Base-by-base conservation (phyloP, 1,139 yeast genomes). In the Suhomyces chickasaworum region DNA sequence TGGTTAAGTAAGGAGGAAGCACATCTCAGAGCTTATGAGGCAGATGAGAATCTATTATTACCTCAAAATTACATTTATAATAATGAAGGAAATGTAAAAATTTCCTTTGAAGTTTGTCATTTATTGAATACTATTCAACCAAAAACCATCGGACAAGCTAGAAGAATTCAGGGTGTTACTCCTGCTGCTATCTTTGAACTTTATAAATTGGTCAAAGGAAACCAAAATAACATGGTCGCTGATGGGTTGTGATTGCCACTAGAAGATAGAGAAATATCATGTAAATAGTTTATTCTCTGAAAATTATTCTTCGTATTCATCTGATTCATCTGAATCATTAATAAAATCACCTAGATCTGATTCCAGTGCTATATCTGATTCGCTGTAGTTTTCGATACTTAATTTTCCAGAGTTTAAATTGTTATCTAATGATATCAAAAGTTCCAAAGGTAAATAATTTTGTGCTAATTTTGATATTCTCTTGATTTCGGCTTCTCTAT, bases 141-240 rank as follows among this genome's bases (percentile, higher is more conserved):
- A 0, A 81, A 80, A 46, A 93, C 97, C 0, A 81, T 93, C 41
- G 98, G 98, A 0, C 98, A 93, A 62, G 98, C 98, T 0, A 77
- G 96, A 59, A 76, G 98, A 55, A 86, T 91, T 15, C 96, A 93
- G 59, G 98, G 99, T 0, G 84, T 93, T 1, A 93, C 98, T 0
- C 97, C 98, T 0, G 89, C 90, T 1, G 86, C 91, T 0, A 70
- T 85, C 3, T 85, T 85, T 56, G 90, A 85, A 55, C 71, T 86
- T 35, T 85, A 81, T 53, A 73, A 71, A 49, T 59, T 75, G 45
- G 77, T 73, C 3, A 66, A 61, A 46, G 64, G 66, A 7, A 60
- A 56, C 20, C 75, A 68, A 50, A 48, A 49, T 10, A 54, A 53
- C n/a, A 44, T 56, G 9, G 57, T 57, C 20, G 20, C 8, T 56